Conservation (phyloP, 2,329 filamentous ascomycete genomes). For the Myriangium duriaei region DNA sequence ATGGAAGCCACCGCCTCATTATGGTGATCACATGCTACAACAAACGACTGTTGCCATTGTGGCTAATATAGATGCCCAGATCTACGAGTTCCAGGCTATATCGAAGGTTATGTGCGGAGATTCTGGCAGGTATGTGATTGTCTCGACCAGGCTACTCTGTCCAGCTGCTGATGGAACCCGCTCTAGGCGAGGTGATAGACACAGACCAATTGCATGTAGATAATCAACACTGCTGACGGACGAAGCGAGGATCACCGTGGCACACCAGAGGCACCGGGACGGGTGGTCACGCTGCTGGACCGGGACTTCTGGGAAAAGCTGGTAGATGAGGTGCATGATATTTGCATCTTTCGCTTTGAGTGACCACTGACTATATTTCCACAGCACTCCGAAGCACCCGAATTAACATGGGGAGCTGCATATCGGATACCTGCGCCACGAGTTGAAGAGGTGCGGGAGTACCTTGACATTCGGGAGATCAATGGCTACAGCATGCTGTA, state of each 20-base stretch:
- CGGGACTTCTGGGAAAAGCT: slow-evolving; percentile 70
- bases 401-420: slow-evolving; percentile 78
- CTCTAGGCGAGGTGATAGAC: slow-evolving; percentile 19
- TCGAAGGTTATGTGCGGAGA: slow-evolving; percentile 82
- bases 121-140: slow-evolving; percentile 80
- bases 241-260: slow-evolving; percentile 92
- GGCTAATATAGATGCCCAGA: slow-evolving; percentile 41
- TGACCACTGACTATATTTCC: neutral
- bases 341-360: slow-evolving; percentile 13
- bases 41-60: slow-evolving; percentile 4
- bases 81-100: slow-evolving; percentile 72
- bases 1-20: slow-evolving; percentile 95
- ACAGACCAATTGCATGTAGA: neutral
- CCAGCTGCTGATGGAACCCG: neutral
- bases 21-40: slow-evolving; percentile 47
- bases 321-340: slow-evolving; percentile 49
- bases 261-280: slow-evolving; percentile 73
- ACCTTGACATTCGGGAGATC: slow-evolving; percentile 93
- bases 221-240: no score
- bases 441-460: slow-evolving; percentile 70
- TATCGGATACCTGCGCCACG: slow-evolving; percentile 50
- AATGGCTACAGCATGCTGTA: slow-evolving; percentile 95
- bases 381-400: slow-evolving; percentile 46
- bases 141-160: neutral
- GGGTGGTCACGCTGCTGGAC: slow-evolving; percentile 87